These are phyloP conservation scores for Vigna radiata DNA, from an alignment of 306 rosid genomes.

Conservation along the genomic window DNA sequence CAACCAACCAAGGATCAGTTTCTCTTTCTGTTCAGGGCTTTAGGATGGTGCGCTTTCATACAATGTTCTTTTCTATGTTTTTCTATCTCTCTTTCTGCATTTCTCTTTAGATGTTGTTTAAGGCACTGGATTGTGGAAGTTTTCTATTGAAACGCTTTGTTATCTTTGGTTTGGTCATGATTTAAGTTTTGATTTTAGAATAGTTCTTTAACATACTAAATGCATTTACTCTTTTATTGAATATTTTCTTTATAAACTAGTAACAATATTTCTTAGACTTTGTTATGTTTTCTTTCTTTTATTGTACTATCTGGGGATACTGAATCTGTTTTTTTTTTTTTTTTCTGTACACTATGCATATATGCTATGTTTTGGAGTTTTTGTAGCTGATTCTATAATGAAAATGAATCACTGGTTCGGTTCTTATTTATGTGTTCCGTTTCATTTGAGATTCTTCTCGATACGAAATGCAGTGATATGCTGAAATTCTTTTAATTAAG, in stretches of 20 bases:
- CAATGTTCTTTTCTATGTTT: neutral
- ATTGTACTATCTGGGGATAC: neutral
- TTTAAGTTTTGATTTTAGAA: neutral
- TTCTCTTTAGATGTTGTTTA: neutral
- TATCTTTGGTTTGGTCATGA: neutral
- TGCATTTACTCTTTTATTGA: neutral
- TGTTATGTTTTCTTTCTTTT: neutral
- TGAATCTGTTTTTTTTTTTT: neutral
- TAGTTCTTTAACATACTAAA: neutral
- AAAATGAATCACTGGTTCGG: too few relatives aligned
- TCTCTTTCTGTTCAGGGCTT: neutral
- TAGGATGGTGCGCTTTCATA: conserved; percentile 9
- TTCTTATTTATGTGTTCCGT: neutral
- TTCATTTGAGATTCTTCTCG: neutral
- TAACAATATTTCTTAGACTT: neutral
- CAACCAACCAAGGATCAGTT: neutral
- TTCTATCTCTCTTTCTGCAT: neutral
- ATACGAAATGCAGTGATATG: neutral
- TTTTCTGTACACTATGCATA: too few relatives aligned
- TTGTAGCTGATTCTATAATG: neutral
- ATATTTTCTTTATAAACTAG: neutral
- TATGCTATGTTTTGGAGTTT: neutral
- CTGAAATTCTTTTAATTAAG: neutral
- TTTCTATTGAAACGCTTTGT: too few relatives aligned
- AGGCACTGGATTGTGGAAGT: neutral